Conservation (phyloP, 2,329 filamentous ascomycete species). For the Penicillium sp. region DNA sequence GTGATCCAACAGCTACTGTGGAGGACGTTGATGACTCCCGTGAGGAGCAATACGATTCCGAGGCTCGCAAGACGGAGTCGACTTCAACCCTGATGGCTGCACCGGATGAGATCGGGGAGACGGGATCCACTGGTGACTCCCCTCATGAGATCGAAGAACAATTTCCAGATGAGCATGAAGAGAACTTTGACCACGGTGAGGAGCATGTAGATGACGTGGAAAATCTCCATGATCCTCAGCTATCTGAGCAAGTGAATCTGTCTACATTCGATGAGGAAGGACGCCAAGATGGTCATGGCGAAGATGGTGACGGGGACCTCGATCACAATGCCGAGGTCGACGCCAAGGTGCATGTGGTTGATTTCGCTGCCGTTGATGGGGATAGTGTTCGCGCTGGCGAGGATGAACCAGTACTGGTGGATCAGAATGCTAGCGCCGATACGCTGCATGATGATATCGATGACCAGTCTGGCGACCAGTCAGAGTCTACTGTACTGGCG, state of each 20-base stretch:
- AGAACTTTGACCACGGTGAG: slow-evolving; percentile 7
- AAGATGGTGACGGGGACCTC: slow-evolving; percentile 6
- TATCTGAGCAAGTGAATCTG: slow-evolving; percentile 9
- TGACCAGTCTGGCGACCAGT: slow-evolving; percentile 13
- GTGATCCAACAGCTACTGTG: slow-evolving; percentile 1
- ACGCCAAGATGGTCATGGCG: slow-evolving; percentile 5
- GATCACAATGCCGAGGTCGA: slow-evolving; percentile 7
- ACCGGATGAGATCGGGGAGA: slow-evolving; percentile 9
- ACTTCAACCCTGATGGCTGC: slow-evolving; percentile 23
- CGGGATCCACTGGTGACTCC: slow-evolving; percentile 14
- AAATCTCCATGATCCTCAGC: slow-evolving; percentile 11
- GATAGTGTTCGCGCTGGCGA: slow-evolving; percentile 6
- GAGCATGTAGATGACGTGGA: slow-evolving; percentile 4
- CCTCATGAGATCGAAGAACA: slow-evolving; percentile 5
- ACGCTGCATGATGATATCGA: slow-evolving; percentile 8
- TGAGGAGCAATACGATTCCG: slow-evolving; percentile 20
- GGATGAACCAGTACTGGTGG: slow-evolving; percentile 7
- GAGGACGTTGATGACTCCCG: slow-evolving; percentile 7
- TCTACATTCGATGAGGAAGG: slow-evolving; percentile 8
- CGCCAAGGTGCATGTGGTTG: slow-evolving; percentile 9
- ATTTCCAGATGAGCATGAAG: slow-evolving; percentile 8
- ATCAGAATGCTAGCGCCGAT: slow-evolving; percentile 10
- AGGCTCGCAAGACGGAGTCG: slow-evolving; percentile 26
- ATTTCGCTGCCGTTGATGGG: slow-evolving; percentile 6
- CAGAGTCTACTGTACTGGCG: slow-evolving; percentile 16